Evolutionary conservation across 1,284 basidiomycete species (phyloP).

Genomic region (Puccinia hordei): DNA sequence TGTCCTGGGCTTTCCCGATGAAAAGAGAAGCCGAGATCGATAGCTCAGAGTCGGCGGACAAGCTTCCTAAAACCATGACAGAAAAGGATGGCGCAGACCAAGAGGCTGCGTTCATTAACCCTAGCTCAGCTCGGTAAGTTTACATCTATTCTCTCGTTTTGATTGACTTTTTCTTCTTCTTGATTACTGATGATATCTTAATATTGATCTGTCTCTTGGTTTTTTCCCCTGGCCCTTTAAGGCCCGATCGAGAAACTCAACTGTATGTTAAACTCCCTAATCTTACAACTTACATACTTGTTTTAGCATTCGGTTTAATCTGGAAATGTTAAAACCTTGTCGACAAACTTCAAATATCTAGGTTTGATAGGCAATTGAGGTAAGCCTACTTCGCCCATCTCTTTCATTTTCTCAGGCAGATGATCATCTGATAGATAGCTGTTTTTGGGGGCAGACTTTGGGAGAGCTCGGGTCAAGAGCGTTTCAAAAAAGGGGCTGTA

Average conservation of each 20-base stretch:
- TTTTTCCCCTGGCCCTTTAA: too few relatives aligned
- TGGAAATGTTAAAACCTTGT: neutral
- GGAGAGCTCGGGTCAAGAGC: conserved; percentile 88
- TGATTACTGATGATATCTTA: too few relatives aligned
- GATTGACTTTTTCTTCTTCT: too few relatives aligned
- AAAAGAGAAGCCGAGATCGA: conserved; percentile 11
- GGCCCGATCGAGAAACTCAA: too few relatives aligned
- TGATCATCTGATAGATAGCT: neutral
- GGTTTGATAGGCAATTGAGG: conserved; percentile 48
- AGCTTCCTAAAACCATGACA: neutral
- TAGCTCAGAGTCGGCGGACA: conserved; percentile 4
- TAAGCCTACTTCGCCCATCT: neutral
- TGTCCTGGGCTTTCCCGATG: neutral
- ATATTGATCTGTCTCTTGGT: too few relatives aligned
- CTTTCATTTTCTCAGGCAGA: neutral
- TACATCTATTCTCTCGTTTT: too few relatives aligned
- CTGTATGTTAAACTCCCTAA: too few relatives aligned
- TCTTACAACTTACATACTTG: too few relatives aligned
- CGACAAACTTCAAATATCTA: neutral
- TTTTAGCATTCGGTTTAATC: too few relatives aligned
- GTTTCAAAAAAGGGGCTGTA: conserved; percentile 80
- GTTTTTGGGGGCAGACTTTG: conserved; percentile 69
- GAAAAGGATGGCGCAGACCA: neutral
- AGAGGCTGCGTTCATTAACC: neutral
- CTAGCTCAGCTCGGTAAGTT: too few relatives aligned